phyloP scores from a whole-genome alignment of 768 basidiomycete genomes.

The Kwoniella sp. region DNA sequence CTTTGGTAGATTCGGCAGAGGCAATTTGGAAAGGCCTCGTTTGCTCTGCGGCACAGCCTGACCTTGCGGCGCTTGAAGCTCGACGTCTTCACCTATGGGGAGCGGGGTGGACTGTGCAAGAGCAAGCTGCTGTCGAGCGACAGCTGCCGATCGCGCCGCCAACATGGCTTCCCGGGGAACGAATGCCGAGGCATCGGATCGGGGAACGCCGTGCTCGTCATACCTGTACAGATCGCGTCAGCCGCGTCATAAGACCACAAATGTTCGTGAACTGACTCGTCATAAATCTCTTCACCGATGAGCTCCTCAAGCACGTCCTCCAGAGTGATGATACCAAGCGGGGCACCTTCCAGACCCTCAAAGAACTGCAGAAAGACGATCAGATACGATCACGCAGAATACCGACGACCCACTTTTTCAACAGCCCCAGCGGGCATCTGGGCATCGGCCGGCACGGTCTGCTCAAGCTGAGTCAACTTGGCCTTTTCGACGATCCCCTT shows the following conservation, averaged over 20 bases:
- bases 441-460: conserved; percentile 84
- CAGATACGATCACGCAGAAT: not conserved
- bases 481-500: conserved; percentile 41
- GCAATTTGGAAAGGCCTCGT: conserved; percentile 13
- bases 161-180: conserved; percentile 48
- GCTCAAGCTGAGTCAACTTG: conserved; percentile 57
- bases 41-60: not conserved
- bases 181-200: conserved; percentile 53
- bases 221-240: conserved; percentile 25
- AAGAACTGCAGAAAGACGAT: conserved; percentile 58
- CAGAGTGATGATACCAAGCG: conserved; percentile 84
- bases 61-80: conserved; percentile 5
- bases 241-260: not conserved
- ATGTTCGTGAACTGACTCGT: conserved; percentile 60
- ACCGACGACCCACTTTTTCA: conserved; percentile 58
- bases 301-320: conserved; percentile 92
- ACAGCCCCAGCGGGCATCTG: conserved; percentile 70
- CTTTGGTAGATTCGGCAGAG: conserved; percentile 13
- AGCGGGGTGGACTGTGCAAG: conserved; percentile 18
- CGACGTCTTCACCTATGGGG: conserved; percentile 19
- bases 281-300: conserved; percentile 88
- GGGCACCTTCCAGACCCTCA: conserved; percentile 77
- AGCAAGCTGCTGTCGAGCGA: conserved; percentile 26
- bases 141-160: conserved; percentile 31
- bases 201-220: conserved; percentile 61